These are phyloP conservation scores for Mycosarcoma maydis DNA, from an alignment of 1,284 basidiomycete genomes.

Conservation along the genomic window DNA sequence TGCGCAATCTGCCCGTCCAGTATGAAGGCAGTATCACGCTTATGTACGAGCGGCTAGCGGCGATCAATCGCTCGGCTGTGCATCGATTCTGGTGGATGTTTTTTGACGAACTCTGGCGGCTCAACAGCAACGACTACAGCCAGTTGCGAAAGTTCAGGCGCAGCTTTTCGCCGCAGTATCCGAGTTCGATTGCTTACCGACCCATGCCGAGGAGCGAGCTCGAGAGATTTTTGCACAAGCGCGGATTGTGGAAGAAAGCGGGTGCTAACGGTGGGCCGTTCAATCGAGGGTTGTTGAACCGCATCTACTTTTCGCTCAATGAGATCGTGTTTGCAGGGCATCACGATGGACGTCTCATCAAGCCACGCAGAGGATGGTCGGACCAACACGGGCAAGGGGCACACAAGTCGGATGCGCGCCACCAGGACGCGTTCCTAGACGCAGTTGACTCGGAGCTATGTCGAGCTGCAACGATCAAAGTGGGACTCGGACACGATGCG, in stretches of 20 bases:
- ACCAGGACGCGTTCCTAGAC: constrained; percentile 21
- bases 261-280: constrained; percentile 72
- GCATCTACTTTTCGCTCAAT: constrained; percentile 78
- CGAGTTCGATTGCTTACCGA: constrained; percentile 78
- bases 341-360: constrained; percentile 13
- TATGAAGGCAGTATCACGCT: constrained; percentile 72
- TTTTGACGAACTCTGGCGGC: constrained; percentile 72
- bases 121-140: constrained; percentile 46
- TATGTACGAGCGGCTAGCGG: constrained; percentile 73
- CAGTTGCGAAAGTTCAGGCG: constrained; percentile 75
- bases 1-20: constrained; percentile 72
- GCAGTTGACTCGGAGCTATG: constrained; percentile 35
- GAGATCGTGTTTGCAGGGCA: constrained; percentile 73
- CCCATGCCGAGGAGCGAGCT: constrained; percentile 76
- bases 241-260: constrained; percentile 73
- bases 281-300: constrained; percentile 78
- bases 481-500: constrained; percentile 73
- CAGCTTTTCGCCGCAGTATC: constrained; percentile 78
- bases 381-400: constrained; percentile 2
- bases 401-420: neutral
- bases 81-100: constrained; percentile 84
- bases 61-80: constrained; percentile 72
- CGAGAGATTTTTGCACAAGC: constrained; percentile 75
- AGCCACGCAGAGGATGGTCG: constrained; percentile 19
- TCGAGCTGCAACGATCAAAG: constrained; percentile 35